phyloP scores from a whole-genome alignment of 495 filamentous ascomycete species.

The Aspergillus asperescens region DNA sequence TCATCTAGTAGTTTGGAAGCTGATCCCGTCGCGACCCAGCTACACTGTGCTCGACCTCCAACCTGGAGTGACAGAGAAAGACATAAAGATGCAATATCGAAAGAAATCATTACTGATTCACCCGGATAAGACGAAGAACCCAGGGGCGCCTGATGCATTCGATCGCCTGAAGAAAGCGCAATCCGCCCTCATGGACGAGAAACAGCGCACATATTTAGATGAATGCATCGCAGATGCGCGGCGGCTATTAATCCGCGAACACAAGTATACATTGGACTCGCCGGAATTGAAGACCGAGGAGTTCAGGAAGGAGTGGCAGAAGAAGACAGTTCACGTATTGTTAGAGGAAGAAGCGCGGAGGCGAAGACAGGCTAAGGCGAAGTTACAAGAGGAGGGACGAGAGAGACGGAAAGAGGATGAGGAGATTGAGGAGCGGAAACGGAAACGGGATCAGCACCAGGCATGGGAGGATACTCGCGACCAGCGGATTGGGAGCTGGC shows the following conservation, averaged over 20 bases:
- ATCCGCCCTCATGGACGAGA: slow-evolving; percentile 86
- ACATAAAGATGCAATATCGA: slow-evolving; percentile 92
- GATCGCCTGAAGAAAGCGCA: slow-evolving; percentile 95
- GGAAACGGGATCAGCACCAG: slow-evolving; percentile 87
- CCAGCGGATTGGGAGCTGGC: slow-evolving; percentile 88
- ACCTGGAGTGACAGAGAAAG: slow-evolving; percentile 89
- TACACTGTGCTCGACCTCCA: slow-evolving; percentile 95
- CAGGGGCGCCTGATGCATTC: slow-evolving; percentile 87
- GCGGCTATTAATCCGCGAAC: slow-evolving; percentile 86
- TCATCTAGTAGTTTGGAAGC: background rate
- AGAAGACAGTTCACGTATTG: slow-evolving; percentile 87
- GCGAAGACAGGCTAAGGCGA: slow-evolving; percentile 81
- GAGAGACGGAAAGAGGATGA: slow-evolving; percentile 84
- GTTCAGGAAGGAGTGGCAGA: slow-evolving; percentile 78
- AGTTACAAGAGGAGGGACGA: slow-evolving; percentile 93
- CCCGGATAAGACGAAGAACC: slow-evolving; percentile 95
- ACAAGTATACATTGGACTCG: slow-evolving; percentile 85
- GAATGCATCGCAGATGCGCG: slow-evolving; percentile 95
- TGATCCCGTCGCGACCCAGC: slow-evolving; percentile 33
- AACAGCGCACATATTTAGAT: slow-evolving; percentile 77
- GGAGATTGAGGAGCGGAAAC: slow-evolving; percentile 78
- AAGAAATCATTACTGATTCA: slow-evolving; percentile 97
- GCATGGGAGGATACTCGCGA: slow-evolving; percentile 93
- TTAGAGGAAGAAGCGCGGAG: slow-evolving; percentile 87
- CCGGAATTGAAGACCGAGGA: slow-evolving; percentile 72